Percentiles rank a stretch among this genome's conserved stretches.
Evolutionary conservation across 805 yeast genomes (phyloP).

Genomic region (Saturnispora dispora): DNA sequence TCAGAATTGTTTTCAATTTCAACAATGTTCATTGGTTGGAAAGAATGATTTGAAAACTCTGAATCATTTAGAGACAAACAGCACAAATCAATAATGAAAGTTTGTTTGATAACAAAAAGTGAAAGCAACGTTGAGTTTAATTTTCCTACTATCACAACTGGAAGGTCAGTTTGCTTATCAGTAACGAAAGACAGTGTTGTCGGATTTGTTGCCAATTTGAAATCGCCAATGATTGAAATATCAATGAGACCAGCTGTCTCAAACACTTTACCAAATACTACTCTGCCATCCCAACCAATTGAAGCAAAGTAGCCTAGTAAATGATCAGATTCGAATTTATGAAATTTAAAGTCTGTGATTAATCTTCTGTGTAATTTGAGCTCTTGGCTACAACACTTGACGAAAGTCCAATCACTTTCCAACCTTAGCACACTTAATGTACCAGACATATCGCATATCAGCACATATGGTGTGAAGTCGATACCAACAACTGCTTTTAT

Average conservation of each 20-base stretch:
- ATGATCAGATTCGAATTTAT: conserved; percentile 5
- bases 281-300: conserved; percentile 49
- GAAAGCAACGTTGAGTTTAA: conserved; percentile 50
- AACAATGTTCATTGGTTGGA: conserved; percentile 44
- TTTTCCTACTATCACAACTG: conserved; percentile 47
- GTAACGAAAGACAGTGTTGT: conserved; percentile 36
- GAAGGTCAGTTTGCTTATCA: conserved; percentile 15
- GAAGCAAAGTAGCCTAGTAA: conserved; percentile 35
- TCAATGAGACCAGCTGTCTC: conserved; percentile 5
- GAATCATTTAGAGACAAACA: conserved; percentile 63
- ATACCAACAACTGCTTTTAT: conserved; percentile 19
- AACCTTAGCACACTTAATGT: conserved; percentile 13
- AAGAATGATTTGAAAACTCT: conserved; percentile 55
- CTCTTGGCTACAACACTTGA: background rate
- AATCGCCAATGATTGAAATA: conserved; percentile 16
- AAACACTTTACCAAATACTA: conserved; percentile 30
- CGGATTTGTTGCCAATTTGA: conserved; percentile 41
- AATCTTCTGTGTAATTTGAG: conserved; percentile 26
- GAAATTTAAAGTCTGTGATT: conserved; percentile 16
- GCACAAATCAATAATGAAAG: conserved; percentile 23
- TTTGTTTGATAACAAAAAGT: conserved; percentile 26
- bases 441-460: conserved; percentile 30
- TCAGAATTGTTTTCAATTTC: conserved; percentile 14
- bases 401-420: background rate
- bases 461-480: conserved; percentile 15